Evolutionary conservation across 2,329 filamentous ascomycete species (phyloP).

Genomic region (Diaporthe destruens): DNA sequence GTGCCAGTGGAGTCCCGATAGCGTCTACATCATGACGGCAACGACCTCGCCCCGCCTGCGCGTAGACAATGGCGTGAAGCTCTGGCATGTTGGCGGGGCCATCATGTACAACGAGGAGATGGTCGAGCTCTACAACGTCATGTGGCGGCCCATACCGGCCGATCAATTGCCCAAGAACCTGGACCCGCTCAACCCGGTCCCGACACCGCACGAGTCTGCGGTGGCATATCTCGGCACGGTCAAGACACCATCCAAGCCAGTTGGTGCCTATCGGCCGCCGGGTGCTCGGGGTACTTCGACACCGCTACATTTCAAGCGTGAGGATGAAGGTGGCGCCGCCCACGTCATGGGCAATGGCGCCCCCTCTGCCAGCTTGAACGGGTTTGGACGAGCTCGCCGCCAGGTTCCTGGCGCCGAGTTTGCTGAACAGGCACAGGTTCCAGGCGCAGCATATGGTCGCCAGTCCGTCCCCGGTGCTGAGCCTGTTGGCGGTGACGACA

Average conservation of each 20-base stretch:
- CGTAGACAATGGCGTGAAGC: conserved; percentile 95
- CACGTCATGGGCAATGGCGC: conserved; percentile 84
- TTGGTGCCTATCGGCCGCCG: conserved; percentile 95
- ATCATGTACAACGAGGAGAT: conserved; percentile 98
- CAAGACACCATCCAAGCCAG: conserved; percentile 96
- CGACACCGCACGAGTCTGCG: conserved; percentile 85
- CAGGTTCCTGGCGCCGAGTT: conserved; percentile 90
- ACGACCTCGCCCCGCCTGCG: conserved; percentile 95
- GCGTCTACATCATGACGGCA: conserved; percentile 95
- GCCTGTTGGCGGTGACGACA: conserved; percentile 76
- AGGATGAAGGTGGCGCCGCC: conserved; percentile 92
- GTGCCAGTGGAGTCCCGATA: conserved; percentile 97
- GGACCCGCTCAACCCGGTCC: conserved; percentile 80
- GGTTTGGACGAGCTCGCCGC: conserved; percentile 82
- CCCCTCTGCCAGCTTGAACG: conserved; percentile 73
- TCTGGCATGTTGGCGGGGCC: conserved; percentile 91
- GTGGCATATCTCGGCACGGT: conserved; percentile 83
- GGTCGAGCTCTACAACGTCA: conserved; percentile 90
- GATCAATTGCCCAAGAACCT: conserved; percentile 67
- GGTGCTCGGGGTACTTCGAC: conserved; percentile 91
- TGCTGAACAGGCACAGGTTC: conserved; percentile 60
- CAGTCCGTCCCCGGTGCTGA: conserved; percentile 60
- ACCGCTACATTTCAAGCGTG: conserved; percentile 94
- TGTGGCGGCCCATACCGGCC: conserved; percentile 83
- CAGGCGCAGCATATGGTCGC: conserved; percentile 64